Evolutionary conservation across 345 rosid genomes (phyloP).

Genomic region (Capsella bursapastoris): DNA sequence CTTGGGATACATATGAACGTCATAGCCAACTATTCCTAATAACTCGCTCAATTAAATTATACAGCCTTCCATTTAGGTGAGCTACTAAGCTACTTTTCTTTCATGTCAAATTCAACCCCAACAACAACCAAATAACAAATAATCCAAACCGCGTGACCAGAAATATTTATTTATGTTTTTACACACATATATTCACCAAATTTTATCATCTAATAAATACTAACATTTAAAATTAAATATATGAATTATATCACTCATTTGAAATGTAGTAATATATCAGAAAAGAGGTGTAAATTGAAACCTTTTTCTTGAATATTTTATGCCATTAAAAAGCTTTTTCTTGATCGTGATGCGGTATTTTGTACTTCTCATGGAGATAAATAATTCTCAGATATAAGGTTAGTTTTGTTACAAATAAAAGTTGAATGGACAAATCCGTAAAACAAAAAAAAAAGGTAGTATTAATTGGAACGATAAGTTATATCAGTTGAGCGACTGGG

Average conservation of each 20-base stretch:
- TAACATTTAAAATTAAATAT: too few relatives aligned
- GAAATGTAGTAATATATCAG: background rate
- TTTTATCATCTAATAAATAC: background rate
- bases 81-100: conserved; percentile 34
- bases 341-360: background rate
- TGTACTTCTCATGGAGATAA: background rate
- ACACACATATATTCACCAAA: background rate
- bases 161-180: background rate
- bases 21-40: background rate
- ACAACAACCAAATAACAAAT: background rate
- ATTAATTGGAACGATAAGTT: background rate
- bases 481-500: background rate
- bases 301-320: background rate
- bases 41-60: conserved; percentile 29
- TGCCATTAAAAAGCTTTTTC: too few relatives aligned
- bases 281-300: background rate
- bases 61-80: conserved; percentile 45
- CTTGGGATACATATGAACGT: background rate
- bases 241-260: too few relatives aligned
- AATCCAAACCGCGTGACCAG: conserved; percentile 7
- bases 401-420: background rate
- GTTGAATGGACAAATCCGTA: conserved; percentile 10
- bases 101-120: conserved; percentile 5
- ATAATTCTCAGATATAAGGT: background rate
- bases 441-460: background rate